Evolutionary conservation across 2,329 filamentous ascomycete genomes (phyloP).

Genomic region (Ustulina deusta): DNA sequence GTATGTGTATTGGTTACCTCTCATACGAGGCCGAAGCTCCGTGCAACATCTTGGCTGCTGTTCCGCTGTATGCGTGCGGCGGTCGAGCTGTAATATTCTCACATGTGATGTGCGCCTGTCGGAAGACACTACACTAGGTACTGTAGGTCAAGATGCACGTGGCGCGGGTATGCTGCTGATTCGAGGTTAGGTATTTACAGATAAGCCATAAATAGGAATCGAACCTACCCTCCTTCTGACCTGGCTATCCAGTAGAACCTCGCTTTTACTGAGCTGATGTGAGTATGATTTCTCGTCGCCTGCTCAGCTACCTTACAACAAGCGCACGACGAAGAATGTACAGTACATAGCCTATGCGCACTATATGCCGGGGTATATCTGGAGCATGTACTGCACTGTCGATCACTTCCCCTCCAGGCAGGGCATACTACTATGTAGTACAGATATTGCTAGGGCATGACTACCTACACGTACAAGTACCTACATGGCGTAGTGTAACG

Average conservation of each 20-base stretch:
- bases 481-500: not conserved
- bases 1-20: not conserved
- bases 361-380: not conserved
- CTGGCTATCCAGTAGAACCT: no score
- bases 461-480: not conserved
- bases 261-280: no score
- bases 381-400: conserved; percentile 3
- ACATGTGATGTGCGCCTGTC: conserved; percentile 4
- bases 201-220: no score
- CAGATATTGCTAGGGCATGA: conserved; percentile 12
- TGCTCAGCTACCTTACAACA: not conserved
- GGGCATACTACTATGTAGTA: not conserved
- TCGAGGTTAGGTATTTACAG: no score
- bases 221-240: no score
- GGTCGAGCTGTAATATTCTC: no score
- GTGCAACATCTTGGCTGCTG: no score
- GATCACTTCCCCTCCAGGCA: not conserved
- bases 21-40: conserved; percentile 9
- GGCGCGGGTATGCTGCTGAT: not conserved
- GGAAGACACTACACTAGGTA: not conserved
- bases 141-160: not conserved
- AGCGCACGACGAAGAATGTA: not conserved
- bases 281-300: no score
- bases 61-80: no score
- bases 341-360: no score